phyloP scores from a whole-genome alignment of 169 alveolate species.

The Perkinsus olseni region DNA sequence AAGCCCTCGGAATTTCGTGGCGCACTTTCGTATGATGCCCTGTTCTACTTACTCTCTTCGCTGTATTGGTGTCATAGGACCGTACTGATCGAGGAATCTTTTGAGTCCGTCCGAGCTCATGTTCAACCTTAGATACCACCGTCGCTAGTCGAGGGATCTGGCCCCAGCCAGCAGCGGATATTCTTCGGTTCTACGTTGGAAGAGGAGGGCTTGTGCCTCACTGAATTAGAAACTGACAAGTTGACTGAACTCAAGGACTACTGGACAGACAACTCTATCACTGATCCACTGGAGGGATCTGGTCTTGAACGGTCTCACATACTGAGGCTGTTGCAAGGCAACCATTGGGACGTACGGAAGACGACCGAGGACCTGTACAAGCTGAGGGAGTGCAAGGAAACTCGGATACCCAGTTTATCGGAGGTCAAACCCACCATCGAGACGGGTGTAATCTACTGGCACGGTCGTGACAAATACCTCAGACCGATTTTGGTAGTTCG shows the following conservation, averaged over 20 bases:
- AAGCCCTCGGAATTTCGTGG: background rate
- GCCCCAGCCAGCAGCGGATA: background rate
- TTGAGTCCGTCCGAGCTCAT: too few species aligned
- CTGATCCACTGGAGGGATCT: background rate
- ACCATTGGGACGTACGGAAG: background rate
- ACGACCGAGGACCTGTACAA: background rate
- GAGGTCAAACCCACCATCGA: background rate
- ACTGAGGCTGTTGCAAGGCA: background rate
- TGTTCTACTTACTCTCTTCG: too few species aligned
- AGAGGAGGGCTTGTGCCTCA: background rate
- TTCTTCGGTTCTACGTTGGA: background rate
- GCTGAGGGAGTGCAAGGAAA: background rate
- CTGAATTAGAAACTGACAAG: background rate
- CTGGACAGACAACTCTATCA: background rate
- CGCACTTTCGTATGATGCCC: too few species aligned
- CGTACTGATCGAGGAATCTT: too few species aligned
- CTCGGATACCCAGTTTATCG: background rate
- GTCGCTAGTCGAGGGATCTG: background rate
- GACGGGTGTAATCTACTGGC: constrained; percentile 29
- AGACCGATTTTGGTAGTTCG: constrained; percentile 29
- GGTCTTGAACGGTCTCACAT: background rate
- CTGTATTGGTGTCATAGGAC: too few species aligned
- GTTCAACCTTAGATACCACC: background rate
- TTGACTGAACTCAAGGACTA: background rate
- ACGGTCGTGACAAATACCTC: constrained; percentile 26